A percentile compares a stretch with the other conserved stretches of the same genome.
These are phyloP conservation scores for Ophiocordyceps polyrhachis-furcata DNA, from an alignment of 2,329 filamentous ascomycete species.

Conservation along the genomic window DNA sequence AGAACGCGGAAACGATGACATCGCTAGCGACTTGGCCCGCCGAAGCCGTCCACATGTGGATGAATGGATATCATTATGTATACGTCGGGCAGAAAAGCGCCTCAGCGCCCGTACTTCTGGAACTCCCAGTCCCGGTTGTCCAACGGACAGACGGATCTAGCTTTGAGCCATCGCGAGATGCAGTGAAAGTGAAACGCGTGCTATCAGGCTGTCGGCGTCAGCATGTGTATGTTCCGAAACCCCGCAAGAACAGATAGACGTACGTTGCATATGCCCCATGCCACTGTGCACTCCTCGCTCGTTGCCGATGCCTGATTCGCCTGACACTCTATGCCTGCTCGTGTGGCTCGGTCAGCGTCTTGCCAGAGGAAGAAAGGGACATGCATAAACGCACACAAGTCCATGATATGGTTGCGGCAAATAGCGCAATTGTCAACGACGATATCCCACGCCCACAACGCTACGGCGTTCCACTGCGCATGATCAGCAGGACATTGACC, in stretches of 20 bases:
- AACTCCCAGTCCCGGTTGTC: slow-evolving; percentile 99
- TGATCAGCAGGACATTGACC: slow-evolving; percentile 1
- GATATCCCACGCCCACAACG: slow-evolving; percentile 98
- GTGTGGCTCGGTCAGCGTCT: neutral
- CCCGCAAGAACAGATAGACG: slow-evolving; percentile 3
- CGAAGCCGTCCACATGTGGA: neutral
- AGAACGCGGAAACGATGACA: neutral
- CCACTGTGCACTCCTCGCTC: slow-evolving; percentile 94
- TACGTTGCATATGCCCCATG: slow-evolving; percentile 98
- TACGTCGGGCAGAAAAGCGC: neutral
- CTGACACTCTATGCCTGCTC: slow-evolving; percentile 82
- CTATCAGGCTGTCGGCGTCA: slow-evolving; percentile 34
- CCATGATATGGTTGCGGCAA: slow-evolving; percentile 99
- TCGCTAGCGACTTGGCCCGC: neutral
- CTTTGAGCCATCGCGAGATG: slow-evolving; percentile 98
- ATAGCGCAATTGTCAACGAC: slow-evolving; percentile 99
- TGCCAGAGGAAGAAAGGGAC: slow-evolving; percentile 2
- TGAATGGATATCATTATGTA: neutral
- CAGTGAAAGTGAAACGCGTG: slow-evolving; percentile 99
- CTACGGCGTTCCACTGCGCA: slow-evolving; percentile 86
- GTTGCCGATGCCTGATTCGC: slow-evolving; percentile 96
- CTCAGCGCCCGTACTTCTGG: slow-evolving; percentile 78
- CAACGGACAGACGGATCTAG: slow-evolving; percentile 91
- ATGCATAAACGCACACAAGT: slow-evolving; percentile 57
- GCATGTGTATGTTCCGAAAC: slow-evolving; percentile 4